phyloP scores from a whole-genome alignment of 1,284 basidiomycete genomes.

The Cutaneotrichosporon cavernicola region DNA sequence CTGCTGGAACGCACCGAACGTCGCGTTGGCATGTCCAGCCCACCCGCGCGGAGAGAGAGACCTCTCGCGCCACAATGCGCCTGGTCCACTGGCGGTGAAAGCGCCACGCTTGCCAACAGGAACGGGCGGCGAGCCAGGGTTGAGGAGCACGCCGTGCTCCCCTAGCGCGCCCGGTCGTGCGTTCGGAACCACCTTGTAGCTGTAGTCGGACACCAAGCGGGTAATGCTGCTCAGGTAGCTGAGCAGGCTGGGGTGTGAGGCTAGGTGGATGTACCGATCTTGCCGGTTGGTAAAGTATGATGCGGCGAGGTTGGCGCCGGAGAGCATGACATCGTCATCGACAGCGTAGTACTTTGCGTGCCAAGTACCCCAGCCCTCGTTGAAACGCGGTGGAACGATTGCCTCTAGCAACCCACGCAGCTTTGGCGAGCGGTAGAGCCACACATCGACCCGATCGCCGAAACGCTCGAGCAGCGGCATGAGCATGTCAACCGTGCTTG shows the following conservation, averaged over 20 bases:
- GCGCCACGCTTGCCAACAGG: slow-evolving; percentile 14
- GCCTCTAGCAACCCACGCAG: slow-evolving; percentile 71
- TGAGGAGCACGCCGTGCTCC: slow-evolving; percentile 17
- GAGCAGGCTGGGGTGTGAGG: slow-evolving; percentile 63
- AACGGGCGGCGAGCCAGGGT: background rate
- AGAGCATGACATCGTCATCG: slow-evolving; percentile 88
- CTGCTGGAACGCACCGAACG: slow-evolving; percentile 51
- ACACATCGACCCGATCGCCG: slow-evolving; percentile 71
- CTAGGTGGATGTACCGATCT: slow-evolving; percentile 86
- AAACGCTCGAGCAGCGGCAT: slow-evolving; percentile 69
- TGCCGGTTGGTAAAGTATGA: slow-evolving; percentile 95
- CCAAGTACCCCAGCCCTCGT: slow-evolving; percentile 98
- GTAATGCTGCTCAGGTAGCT: slow-evolving; percentile 83
- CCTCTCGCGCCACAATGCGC: slow-evolving; percentile 22
- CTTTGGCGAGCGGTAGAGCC: slow-evolving; percentile 81
- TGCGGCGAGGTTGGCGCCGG: slow-evolving; percentile 89
- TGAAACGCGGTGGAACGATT: slow-evolving; percentile 84
- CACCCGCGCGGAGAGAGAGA: slow-evolving; percentile 43
- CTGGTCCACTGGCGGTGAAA: slow-evolving; percentile 10
- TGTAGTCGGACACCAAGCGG: slow-evolving; percentile 67
- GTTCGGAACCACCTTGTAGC: slow-evolving; percentile 57
- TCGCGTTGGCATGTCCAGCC: slow-evolving; percentile 44
- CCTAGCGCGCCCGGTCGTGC: slow-evolving; percentile 17
- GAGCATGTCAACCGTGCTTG: slow-evolving; percentile 69
- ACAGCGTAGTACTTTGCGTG: slow-evolving; percentile 95